A percentile compares a stretch with the other conserved stretches of the same genome.
phyloP scores from a whole-genome alignment of 768 basidiomycete species.

The Neoboletus magnificus region DNA sequence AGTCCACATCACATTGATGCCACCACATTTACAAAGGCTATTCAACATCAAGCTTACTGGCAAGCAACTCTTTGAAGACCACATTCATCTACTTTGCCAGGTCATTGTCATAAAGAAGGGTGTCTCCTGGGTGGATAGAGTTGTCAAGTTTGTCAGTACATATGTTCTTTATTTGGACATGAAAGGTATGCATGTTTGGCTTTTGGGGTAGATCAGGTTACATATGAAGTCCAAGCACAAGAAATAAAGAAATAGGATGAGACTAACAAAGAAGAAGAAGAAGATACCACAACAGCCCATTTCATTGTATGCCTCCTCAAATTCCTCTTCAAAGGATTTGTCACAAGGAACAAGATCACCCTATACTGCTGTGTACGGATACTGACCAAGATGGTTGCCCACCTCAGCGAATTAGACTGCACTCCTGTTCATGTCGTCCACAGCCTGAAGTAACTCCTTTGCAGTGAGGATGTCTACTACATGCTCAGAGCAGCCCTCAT shows the following conservation, averaged over 20 bases:
- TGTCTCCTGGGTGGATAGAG: constrained; percentile 64
- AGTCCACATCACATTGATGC: no score
- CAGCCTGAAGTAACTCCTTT: no score
- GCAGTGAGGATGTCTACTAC: no score
- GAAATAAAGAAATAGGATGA: constrained; percentile 36
- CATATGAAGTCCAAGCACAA: constrained; percentile 27
- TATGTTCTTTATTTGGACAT: constrained; percentile 74
- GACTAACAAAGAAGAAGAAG: constrained; percentile 47
- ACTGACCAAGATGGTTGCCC: constrained; percentile 75
- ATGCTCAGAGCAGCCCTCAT: no score
- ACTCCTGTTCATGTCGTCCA: constrained; percentile 18
- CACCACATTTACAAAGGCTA: no score
- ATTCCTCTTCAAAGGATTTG: constrained; percentile 74
- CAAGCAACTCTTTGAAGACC: constrained; percentile 45
- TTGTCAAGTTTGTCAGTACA: constrained; percentile 77
- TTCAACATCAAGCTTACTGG: no score
- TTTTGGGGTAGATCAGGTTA: neutral
- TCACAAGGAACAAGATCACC: constrained; percentile 83
- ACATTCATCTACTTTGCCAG: constrained; percentile 58
- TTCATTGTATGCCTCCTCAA: constrained; percentile 66
- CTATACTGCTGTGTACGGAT: no score
- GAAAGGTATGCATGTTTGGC: no score
- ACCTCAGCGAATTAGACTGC: constrained; percentile 84
- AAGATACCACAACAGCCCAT: constrained; percentile 62
- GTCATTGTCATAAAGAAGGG: constrained; percentile 81